These are phyloP conservation scores for Omphalotus guepiniiformis DNA, from an alignment of 768 basidiomycete species.

Conservation along the genomic window DNA sequence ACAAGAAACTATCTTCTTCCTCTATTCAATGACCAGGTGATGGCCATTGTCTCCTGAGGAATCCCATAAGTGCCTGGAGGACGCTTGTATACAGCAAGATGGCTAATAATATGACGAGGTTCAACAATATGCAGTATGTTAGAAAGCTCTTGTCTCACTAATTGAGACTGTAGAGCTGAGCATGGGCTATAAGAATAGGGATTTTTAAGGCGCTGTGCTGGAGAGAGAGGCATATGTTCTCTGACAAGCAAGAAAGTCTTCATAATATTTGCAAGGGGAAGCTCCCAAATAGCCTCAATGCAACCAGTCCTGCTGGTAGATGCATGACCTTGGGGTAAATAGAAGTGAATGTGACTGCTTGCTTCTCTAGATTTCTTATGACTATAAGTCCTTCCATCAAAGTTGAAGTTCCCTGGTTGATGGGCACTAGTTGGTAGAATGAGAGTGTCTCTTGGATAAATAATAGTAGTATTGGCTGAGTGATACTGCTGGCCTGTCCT, in stretches of 20 bases:
- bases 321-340: not conserved
- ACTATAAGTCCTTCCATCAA: too few relatives aligned
- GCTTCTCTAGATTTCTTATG: too few relatives aligned
- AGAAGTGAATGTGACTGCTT: not conserved
- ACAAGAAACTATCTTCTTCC: too few relatives aligned
- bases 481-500: not conserved
- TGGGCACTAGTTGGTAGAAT: too few relatives aligned
- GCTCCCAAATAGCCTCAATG: not conserved
- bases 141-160: not conserved
- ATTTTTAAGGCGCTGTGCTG: not conserved
- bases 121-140: not conserved
- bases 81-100: not conserved
- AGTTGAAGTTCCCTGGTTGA: too few relatives aligned
- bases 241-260: not conserved
- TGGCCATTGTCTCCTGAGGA: not conserved
- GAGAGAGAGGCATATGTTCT: not conserved
- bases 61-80: not conserved
- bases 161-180: not conserved
- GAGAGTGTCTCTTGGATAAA: too few relatives aligned
- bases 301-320: not conserved
- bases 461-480: too few relatives aligned
- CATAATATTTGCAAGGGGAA: not conserved
- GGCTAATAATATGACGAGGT: not conserved
- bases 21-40: not conserved
- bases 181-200: not conserved